phyloP scores from a whole-genome alignment of 768 basidiomycete species.

The Dentipellis sp. region DNA sequence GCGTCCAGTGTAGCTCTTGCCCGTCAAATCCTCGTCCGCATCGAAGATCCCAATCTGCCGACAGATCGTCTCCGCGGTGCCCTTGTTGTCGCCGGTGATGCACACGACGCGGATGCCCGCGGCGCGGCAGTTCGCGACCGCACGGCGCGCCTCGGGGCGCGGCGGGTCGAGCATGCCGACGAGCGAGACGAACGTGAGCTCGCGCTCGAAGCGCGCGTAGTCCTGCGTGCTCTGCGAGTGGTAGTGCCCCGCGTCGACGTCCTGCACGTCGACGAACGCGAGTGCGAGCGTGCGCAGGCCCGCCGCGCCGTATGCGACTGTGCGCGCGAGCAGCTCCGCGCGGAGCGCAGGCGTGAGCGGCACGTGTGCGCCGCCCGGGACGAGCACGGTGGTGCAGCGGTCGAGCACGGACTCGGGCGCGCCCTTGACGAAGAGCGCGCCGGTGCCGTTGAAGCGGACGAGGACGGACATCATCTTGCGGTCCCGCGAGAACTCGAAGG shows the following conservation, averaged over 20 bases:
- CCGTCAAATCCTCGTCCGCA: conserved; percentile 78
- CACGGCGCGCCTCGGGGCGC: conserved; percentile 81
- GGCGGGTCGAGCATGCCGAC: conserved; percentile 99
- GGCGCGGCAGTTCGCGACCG: conserved; percentile 83
- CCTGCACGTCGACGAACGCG: conserved; percentile 73
- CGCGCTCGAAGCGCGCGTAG: conserved; percentile 84
- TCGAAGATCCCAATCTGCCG: conserved; percentile 91
- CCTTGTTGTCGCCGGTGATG: conserved; percentile 97
- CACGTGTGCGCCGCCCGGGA: conserved; percentile 46
- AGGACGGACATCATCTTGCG: conserved; percentile 99
- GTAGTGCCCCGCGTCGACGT: conserved; percentile 76
- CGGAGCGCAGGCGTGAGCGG: conserved; percentile 60
- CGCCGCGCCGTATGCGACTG: conserved; percentile 62
- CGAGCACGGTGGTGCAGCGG: conserved; percentile 66
- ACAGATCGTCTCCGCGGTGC: conserved; percentile 96
- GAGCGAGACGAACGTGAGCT: conserved; percentile 89
- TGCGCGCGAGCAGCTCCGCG: conserved; percentile 49
- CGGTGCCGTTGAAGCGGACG: conserved; percentile 54
- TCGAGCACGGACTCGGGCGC: conserved; percentile 95
- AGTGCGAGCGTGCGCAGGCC: conserved; percentile 90
- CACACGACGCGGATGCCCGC: conserved; percentile 96
- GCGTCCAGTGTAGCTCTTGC: conserved; percentile 91
- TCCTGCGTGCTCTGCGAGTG: conserved; percentile 68
- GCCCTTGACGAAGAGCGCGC: conserved; percentile 90
- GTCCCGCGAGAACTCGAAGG: conserved; percentile 96